Conservation (phyloP, 306 rosid genomes). For the Luffa aegyptiaca region DNA sequence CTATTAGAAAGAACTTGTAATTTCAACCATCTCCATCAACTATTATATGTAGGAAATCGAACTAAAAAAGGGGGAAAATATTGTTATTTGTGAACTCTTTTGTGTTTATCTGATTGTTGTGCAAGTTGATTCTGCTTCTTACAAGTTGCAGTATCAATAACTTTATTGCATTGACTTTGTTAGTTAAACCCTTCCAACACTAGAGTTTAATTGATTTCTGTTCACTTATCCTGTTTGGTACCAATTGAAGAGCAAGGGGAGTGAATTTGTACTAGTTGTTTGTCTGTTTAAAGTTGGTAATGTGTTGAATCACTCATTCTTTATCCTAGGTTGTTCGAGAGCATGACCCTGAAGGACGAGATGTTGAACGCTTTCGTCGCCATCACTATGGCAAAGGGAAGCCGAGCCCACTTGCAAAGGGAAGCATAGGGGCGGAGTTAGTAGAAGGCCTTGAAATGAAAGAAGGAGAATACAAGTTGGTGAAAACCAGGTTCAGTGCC, state of each 20-base stretch:
- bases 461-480: conserved; percentile 82
- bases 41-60: neutral
- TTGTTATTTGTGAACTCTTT: neutral
- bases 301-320: neutral
- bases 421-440: conserved; percentile 58
- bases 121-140: neutral
- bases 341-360: conserved; percentile 80
- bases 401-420: conserved; percentile 51
- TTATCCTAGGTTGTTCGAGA: conserved; percentile 62
- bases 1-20: neutral
- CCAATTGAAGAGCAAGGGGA: neutral
- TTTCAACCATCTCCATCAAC: neutral
- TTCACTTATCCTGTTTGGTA: neutral
- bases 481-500: conserved; percentile 84
- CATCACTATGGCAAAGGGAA: conserved; percentile 41
- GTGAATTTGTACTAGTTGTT: neutral
- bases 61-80: neutral
- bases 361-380: conserved; percentile 72
- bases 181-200: neutral
- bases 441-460: conserved; percentile 63
- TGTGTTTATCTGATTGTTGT: neutral
- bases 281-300: neutral
- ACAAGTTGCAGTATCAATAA: neutral
- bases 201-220: neutral
- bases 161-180: neutral